Evolutionary conservation across 345 rosid genomes (phyloP).

Genomic region (Kandelia obovata): DNA sequence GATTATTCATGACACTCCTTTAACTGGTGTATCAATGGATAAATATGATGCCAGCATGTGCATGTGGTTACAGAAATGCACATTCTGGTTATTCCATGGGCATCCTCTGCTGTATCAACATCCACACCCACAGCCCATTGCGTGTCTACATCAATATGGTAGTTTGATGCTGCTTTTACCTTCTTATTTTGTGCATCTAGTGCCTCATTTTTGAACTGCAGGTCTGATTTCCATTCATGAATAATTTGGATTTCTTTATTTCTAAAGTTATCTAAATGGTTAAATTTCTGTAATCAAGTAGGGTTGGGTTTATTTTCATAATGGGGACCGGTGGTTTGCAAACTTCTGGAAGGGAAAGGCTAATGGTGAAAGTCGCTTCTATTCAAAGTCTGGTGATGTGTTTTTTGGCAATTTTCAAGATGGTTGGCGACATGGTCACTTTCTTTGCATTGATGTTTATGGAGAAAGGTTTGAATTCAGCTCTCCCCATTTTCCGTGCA

Average conservation of each 20-base stretch:
- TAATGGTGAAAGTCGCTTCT: constrained; percentile 90
- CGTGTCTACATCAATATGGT: too few relatives aligned
- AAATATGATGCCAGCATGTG: too few relatives aligned
- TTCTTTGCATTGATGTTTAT: constrained; percentile 65
- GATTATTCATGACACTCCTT: too few relatives aligned
- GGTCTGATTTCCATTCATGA: not conserved
- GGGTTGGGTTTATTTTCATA: constrained; percentile 97
- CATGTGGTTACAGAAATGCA: too few relatives aligned
- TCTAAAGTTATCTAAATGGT: constrained; percentile 2
- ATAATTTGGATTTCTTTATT: not conserved
- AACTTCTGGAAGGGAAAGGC: constrained; percentile 99
- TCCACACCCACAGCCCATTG: too few relatives aligned
- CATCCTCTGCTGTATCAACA: too few relatives aligned
- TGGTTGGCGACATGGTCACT: constrained; percentile 85
- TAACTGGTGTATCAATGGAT: too few relatives aligned
- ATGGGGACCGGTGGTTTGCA: constrained; percentile 90
- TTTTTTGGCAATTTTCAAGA: constrained; percentile 83
- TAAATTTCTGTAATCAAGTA: constrained; percentile 24
- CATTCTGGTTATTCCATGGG: too few relatives aligned
- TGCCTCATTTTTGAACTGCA: too few relatives aligned
- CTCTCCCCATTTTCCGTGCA: not conserved
- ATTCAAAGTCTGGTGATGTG: constrained; percentile 74
- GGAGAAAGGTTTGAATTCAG: constrained; percentile 65
- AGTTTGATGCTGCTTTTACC: too few relatives aligned
- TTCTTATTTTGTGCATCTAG: too few relatives aligned